Evolutionary conservation across 345 rosid genomes (phyloP).

Genomic region (Excoecaria agallocha): DNA sequence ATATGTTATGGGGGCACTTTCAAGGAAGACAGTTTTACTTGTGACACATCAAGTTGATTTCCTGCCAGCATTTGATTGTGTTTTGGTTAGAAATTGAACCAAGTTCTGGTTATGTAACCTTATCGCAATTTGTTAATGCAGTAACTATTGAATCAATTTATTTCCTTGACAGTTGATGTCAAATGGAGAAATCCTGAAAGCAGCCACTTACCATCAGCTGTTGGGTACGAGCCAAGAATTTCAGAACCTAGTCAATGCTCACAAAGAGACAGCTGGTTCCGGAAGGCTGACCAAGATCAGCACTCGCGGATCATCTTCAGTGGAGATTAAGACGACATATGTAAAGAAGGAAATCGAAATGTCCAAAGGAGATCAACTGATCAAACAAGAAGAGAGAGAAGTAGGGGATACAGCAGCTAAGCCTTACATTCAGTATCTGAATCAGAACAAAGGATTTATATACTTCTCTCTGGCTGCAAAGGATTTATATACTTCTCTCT

Average conservation of each 20-base stretch:
- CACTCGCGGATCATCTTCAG: constrained; percentile 26
- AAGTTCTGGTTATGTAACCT: background rate
- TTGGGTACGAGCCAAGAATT: constrained; percentile 62
- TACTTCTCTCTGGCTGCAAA: too few species aligned
- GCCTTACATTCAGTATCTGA: constrained; percentile 72
- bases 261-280: constrained; percentile 92
- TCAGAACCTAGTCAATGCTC: constrained; percentile 85
- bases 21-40: constrained; percentile 65
- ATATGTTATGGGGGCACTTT: constrained; percentile 74
- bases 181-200: constrained; percentile 74
- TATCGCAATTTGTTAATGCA: background rate
- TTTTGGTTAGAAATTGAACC: constrained; percentile 55
- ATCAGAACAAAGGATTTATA: constrained; percentile 72
- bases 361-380: constrained; percentile 64
- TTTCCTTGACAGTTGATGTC: constrained; percentile 67
- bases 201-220: constrained; percentile 69
- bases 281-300: constrained; percentile 52
- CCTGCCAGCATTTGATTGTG: constrained; percentile 81
- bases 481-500: constrained; percentile 60
- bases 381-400: constrained; percentile 81
- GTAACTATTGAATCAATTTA: background rate
- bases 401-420: constrained; percentile 69
- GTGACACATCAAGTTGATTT: constrained; percentile 99
- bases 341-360: constrained; percentile 38
- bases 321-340: constrained; percentile 57